Conservation (phyloP, 2,329 filamentous ascomycete genomes). For the Phyllosticta citribraziliensis region DNA sequence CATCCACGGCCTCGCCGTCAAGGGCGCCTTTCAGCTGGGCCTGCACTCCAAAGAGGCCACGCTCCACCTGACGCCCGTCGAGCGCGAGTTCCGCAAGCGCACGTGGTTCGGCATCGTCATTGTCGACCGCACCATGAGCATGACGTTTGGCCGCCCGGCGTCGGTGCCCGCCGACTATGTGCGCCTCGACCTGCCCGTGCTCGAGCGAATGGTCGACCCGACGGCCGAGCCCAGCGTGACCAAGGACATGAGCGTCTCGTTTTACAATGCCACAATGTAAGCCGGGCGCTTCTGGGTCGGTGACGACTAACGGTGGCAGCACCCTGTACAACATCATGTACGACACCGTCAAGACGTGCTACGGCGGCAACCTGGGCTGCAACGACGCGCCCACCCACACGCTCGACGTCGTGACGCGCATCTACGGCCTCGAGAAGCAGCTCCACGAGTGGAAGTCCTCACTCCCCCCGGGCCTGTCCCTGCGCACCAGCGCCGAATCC, state of each 20-base stretch:
- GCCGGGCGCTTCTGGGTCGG: background rate
- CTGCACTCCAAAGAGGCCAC: conserved; percentile 37
- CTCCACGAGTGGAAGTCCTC: conserved; percentile 29
- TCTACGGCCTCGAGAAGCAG: conserved; percentile 30
- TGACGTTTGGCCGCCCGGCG: conserved; percentile 42
- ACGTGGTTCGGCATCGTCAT: conserved; percentile 43
- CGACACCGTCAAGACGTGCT: conserved; percentile 19
- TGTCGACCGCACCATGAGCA: conserved; percentile 40
- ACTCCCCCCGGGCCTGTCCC: conserved; percentile 22
- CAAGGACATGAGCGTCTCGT: conserved; percentile 14
- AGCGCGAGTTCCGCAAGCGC: conserved; percentile 39
- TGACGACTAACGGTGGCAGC: conserved; percentile 13
- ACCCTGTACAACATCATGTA: conserved; percentile 24
- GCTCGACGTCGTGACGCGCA: conserved; percentile 20
- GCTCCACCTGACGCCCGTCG: conserved; percentile 27
- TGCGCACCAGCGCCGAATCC: background rate
- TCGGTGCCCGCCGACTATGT: conserved; percentile 38
- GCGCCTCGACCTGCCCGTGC: conserved; percentile 27
- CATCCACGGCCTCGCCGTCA: conserved; percentile 43
- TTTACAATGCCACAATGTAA: conserved; percentile 29
- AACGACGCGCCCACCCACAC: conserved; percentile 14
- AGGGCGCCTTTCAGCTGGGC: conserved; percentile 42
- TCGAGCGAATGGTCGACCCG: conserved; percentile 11
- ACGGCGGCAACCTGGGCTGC: conserved; percentile 32
- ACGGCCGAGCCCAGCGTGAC: background rate